Percentiles rank a stretch among this genome's conserved stretches.
phyloP scores from a whole-genome alignment of 2,329 filamentous ascomycete genomes.

The Lojkania enalia region DNA sequence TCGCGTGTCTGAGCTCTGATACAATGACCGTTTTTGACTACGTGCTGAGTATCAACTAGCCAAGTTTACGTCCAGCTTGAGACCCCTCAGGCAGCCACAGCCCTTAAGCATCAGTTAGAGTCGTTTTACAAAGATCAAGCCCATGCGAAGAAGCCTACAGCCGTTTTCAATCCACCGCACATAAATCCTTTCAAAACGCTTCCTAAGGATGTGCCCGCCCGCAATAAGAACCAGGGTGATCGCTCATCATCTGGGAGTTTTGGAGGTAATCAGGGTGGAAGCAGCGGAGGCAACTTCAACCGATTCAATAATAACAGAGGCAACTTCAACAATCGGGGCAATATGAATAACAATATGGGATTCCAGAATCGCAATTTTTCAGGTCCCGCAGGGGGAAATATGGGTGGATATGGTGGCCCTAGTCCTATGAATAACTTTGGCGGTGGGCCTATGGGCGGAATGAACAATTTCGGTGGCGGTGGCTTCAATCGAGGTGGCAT shows the following conservation, averaged over 20 bases:
- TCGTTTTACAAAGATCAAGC: slow-evolving; percentile 60
- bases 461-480: slow-evolving; percentile 44
- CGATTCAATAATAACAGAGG: slow-evolving; percentile 38
- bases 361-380: slow-evolving; percentile 46
- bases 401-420: slow-evolving; percentile 54
- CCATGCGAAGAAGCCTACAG: slow-evolving; percentile 66
- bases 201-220: slow-evolving; percentile 81
- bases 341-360: slow-evolving; percentile 27
- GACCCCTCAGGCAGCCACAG: slow-evolving; percentile 81
- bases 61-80: slow-evolving; percentile 85
- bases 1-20: too few species aligned
- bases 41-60: too few species aligned
- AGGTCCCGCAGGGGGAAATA: slow-evolving; percentile 34
- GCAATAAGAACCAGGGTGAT: slow-evolving; percentile 67
- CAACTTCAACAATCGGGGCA: slow-evolving; percentile 27
- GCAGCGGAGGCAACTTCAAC: slow-evolving; percentile 50
- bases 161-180: slow-evolving; percentile 74
- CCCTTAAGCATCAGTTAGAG: slow-evolving; percentile 81
- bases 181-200: slow-evolving; percentile 88
- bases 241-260: slow-evolving; percentile 51
- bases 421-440: slow-evolving; percentile 53
- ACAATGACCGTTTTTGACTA: too few species aligned
- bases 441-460: slow-evolving; percentile 36
- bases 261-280: slow-evolving; percentile 52
- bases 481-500: slow-evolving; percentile 50